Base-by-base conservation (phyloP, 2,329 filamentous ascomycete genomes). In the Zymoseptoria brevis region DNA sequence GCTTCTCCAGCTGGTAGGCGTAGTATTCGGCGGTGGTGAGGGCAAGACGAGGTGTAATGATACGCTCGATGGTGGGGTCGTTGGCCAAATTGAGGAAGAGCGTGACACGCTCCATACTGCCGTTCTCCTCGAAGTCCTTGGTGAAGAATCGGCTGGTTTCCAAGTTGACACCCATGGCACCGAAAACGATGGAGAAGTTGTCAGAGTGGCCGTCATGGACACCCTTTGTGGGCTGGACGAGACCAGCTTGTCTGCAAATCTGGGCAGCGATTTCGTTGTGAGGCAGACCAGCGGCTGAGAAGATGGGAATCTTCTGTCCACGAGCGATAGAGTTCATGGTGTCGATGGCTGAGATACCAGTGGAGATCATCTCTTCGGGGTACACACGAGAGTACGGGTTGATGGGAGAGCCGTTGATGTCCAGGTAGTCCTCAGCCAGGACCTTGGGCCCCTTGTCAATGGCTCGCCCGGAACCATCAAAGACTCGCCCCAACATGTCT, bases 371-470 rank as follows among this genome's bases (percentile, higher is more conserved):
- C 79, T 99, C 95, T 80, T 99, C 94, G 72, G 94, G 94, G 75
- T 99, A 99, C 68, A 96, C 93, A 81, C 94, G 86, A 62, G 92
- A 93, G 80, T 94, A 97, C 62, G 94, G 94, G 80, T 99, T 99
- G 79, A 99, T 99, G 61, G 94, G 93, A 87, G 94, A 69, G 74
- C 94, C 94, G 81, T 99, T 99, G 80, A 99, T 99, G 76, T 99
- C 95, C 69, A 99, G 83, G 76, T 96, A 99, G 71, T 99, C 94
- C 77, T 99, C 94, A 56, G 94, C 92, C 66, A 99, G 80, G 71
- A 99, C 94, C 81, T 96, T 97, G 62, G 94, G 94, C 57, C 95
- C 94, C 81, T 97, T 99, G 80, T 99, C 94, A 75, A 99, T 99
- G 69, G 95, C 89, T 76, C 93, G 88, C 73, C 94, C 94, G 62